phyloP scores from a whole-genome alignment of 257 asterid species.

The Lavandula angustifolia region DNA sequence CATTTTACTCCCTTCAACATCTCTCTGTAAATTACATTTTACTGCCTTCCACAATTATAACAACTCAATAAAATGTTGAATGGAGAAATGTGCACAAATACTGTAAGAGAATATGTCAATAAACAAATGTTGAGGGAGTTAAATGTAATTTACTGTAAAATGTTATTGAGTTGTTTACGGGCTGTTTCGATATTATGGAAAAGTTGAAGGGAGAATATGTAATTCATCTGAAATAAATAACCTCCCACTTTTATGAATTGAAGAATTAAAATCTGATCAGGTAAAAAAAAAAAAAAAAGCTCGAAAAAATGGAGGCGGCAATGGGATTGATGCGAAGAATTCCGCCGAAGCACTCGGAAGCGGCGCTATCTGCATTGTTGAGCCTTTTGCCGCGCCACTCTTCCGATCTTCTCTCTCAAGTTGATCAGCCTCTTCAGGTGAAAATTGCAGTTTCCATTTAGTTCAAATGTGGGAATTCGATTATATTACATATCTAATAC shows the following conservation, averaged over 20 bases:
- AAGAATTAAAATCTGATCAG: too few relatives aligned
- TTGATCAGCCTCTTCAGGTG: constrained; percentile 98
- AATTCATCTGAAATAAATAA: background rate
- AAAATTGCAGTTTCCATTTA: background rate
- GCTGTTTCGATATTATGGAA: background rate
- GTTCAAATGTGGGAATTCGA: background rate
- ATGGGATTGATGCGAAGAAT: constrained; percentile 98
- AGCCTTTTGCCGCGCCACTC: constrained; percentile 92
- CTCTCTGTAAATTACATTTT: too few relatives aligned
- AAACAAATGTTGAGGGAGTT: too few relatives aligned
- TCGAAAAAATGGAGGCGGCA: constrained; percentile 76
- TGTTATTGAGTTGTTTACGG: background rate
- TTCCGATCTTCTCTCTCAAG: constrained; percentile 96
- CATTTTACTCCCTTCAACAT: too few relatives aligned
- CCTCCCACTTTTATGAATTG: background rate
- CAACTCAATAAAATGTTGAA: too few relatives aligned
- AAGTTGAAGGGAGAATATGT: background rate
- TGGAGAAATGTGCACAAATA: too few relatives aligned
- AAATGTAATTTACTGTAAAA: too few relatives aligned
- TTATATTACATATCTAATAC: too few relatives aligned
- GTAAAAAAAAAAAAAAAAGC: background rate
- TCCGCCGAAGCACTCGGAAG: constrained; percentile 84
- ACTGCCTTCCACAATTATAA: too few relatives aligned
- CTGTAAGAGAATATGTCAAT: too few relatives aligned
- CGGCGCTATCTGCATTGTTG: constrained; percentile 79